phyloP scores from a whole-genome alignment of 192 early-diverging fungal species.

The Umbelopsis isabellina region DNA sequence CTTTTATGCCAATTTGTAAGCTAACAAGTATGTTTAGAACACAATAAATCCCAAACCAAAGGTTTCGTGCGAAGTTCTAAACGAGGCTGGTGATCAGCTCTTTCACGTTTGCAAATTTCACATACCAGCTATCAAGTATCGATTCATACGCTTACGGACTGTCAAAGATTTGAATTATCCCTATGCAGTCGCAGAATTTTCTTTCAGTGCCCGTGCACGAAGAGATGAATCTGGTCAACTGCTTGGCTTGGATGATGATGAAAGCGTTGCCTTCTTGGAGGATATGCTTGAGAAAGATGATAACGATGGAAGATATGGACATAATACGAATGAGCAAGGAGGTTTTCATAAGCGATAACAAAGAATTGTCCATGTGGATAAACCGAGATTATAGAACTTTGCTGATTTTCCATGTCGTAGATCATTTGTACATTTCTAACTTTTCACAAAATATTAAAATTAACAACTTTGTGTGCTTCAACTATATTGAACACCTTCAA shows the following conservation, averaged over 20 bases:
- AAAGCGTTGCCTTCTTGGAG: constrained; percentile 30
- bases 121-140: constrained; percentile 39
- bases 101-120: constrained; percentile 36
- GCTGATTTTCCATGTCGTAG: constrained; percentile 8
- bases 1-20: background rate
- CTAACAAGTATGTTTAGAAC: constrained; percentile 1
- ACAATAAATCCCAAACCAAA: constrained; percentile 4
- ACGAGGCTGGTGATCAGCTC: constrained; percentile 10
- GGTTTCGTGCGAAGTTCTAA: constrained; percentile 13
- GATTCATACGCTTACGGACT: constrained; percentile 44
- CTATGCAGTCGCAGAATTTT: constrained; percentile 43
- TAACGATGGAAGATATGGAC: constrained; percentile 17
- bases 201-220: constrained; percentile 38
- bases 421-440: constrained; percentile 15
- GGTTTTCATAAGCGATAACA: background rate
- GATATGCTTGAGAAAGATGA: constrained; percentile 14
- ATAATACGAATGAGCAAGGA: background rate
- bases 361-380: background rate
- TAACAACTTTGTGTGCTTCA: too few relatives aligned
- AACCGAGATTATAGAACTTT: background rate
- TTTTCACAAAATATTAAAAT: background rate
- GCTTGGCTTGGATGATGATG: constrained; percentile 31
- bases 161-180: constrained; percentile 33
- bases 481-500: too few relatives aligned
- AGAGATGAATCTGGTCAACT: constrained; percentile 31